A percentile compares a stretch with the other conserved stretches of the same genome.
Conservation (phyloP, 2,329 filamentous ascomycete species). For the Aspergillus eucalypticola region DNA sequence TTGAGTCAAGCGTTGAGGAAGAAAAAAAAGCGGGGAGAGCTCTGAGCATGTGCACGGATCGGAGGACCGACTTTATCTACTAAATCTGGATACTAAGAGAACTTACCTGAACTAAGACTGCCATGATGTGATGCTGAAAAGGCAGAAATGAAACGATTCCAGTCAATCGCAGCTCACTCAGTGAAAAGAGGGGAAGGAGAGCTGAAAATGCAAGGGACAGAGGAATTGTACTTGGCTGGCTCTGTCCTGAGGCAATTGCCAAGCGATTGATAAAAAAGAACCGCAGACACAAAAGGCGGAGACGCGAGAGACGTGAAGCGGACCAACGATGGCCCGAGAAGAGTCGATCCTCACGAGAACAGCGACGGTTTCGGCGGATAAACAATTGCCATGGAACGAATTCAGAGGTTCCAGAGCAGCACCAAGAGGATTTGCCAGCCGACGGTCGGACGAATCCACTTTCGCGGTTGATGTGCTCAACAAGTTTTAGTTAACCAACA, state of each 20-base stretch:
- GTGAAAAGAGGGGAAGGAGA: background rate
- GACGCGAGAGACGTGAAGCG: background rate
- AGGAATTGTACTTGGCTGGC: background rate
- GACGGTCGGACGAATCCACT: background rate
- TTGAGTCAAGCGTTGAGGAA: background rate
- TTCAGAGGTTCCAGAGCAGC: background rate
- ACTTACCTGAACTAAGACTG: background rate
- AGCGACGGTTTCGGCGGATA: constrained; percentile 2
- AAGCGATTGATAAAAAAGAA: constrained; percentile 1
- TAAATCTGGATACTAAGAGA: background rate
- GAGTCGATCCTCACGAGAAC: background rate
- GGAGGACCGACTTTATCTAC: background rate
- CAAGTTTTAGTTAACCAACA: background rate
- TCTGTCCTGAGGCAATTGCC: background rate
- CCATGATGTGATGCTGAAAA: background rate
- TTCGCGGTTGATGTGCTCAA: background rate
- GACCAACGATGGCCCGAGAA: background rate
- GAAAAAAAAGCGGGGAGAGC: background rate
- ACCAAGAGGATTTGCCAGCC: background rate
- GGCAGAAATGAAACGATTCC: background rate
- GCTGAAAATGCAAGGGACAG: background rate
- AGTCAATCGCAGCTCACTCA: background rate
- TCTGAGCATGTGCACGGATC: background rate
- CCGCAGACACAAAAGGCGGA: background rate
- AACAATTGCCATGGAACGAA: background rate